Conservation (phyloP, 2,329 filamentous ascomycete species). For the Fusarium nematophilum region DNA sequence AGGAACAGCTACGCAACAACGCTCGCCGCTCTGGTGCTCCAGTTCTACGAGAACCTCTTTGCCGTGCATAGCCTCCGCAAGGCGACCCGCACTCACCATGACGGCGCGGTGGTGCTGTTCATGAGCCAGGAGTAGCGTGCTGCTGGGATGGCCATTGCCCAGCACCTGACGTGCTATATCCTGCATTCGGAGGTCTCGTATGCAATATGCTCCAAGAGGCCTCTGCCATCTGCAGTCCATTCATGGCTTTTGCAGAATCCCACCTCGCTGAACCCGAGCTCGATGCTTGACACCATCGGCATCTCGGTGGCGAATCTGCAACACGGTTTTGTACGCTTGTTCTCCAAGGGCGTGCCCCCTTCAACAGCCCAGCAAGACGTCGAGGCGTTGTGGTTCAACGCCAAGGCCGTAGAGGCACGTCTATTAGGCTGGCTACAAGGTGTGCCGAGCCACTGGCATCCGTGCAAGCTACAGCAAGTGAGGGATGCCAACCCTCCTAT, state of each 20-base stretch:
- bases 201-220: conserved; percentile 4
- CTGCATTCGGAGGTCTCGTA: conserved; percentile 9
- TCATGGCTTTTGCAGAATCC: conserved; percentile 5
- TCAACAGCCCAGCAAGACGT: neutral
- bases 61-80: conserved; percentile 1
- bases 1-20: conserved; percentile 8
- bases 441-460: conserved; percentile 11
- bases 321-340: neutral
- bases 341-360: neutral
- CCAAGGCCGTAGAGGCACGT: conserved; percentile 1
- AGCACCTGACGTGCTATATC: conserved; percentile 3
- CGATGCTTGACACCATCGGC: conserved; percentile 12
- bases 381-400: neutral
- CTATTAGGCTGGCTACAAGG: conserved; percentile 8
- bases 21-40: conserved; percentile 13
- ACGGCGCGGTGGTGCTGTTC: conserved; percentile 15
- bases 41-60: conserved; percentile 21
- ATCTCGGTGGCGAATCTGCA: conserved; percentile 12
- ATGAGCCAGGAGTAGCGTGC: conserved; percentile 2
- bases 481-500: conserved; percentile 1
- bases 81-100: conserved; percentile 8
- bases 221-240: conserved; percentile 1
- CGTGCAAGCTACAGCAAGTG: neutral
- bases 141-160: neutral
- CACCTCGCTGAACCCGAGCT: conserved; percentile 6